A percentile compares a stretch with the other conserved stretches of the same genome.
Conservation (phyloP, 805 yeast genomes). For the Barnettozyma vustinii region DNA sequence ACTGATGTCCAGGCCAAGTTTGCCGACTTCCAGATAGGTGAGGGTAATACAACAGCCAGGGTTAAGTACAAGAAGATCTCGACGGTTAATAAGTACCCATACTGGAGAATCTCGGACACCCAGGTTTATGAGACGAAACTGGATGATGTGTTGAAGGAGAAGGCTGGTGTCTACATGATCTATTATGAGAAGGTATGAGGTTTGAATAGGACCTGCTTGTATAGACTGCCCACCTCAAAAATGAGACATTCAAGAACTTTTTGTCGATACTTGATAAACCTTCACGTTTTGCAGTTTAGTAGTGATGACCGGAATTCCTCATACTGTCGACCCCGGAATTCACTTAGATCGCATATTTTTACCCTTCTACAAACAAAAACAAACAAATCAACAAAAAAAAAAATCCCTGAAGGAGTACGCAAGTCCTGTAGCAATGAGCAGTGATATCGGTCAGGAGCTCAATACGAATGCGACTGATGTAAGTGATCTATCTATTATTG, state of each 20-base stretch:
- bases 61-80: conserved; percentile 45
- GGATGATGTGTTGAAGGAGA: conserved; percentile 58
- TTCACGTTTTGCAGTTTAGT: too few species aligned
- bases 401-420: neutral
- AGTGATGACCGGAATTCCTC: neutral
- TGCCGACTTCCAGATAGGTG: neutral
- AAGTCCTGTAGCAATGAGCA: conserved; percentile 1
- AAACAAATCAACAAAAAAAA: neutral
- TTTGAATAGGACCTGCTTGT: neutral
- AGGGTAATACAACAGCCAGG: neutral
- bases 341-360: neutral
- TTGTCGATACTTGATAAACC: too few species aligned
- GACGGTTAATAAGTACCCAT: conserved; percentile 53
- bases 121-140: conserved; percentile 55
- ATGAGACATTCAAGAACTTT: too few species aligned
- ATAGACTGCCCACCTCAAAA: neutral
- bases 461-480: conserved; percentile 18
- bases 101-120: conserved; percentile 84
- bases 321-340: neutral
- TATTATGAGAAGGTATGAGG: conserved; percentile 55
- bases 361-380: neutral
- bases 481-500: conserved; percentile 4
- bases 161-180: conserved; percentile 77
- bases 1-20: neutral
- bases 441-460: conserved; percentile 17